Conservation (phyloP, 148 eudicot species). For the Fagopyrum esculentum region DNA sequence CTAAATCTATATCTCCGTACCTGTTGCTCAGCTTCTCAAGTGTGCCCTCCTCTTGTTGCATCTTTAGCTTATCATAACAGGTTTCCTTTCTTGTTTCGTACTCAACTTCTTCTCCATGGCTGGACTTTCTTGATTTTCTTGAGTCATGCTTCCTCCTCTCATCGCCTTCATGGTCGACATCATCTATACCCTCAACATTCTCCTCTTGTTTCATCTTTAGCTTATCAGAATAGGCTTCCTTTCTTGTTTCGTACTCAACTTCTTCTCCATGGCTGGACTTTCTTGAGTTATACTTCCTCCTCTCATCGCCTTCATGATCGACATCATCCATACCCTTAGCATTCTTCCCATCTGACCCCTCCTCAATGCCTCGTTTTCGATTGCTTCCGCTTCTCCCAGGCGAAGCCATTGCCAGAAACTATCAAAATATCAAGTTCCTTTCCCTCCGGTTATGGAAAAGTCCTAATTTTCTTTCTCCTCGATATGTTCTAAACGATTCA, state of each 20-base stretch:
- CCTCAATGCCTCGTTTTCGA: slow-evolving; percentile 32
- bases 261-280: slow-evolving; percentile 50
- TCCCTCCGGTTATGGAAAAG: background rate
- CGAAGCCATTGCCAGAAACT: slow-evolving; percentile 36
- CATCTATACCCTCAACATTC: slow-evolving; percentile 13
- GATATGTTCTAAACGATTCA: no score
- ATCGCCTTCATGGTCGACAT: slow-evolving; percentile 46
- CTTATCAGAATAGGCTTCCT: slow-evolving; percentile 47
- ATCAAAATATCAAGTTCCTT: background rate
- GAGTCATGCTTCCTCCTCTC: slow-evolving; percentile 28
- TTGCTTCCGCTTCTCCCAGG: slow-evolving; percentile 32
- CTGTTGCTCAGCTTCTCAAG: slow-evolving; percentile 72
- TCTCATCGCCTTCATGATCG: slow-evolving; percentile 49
- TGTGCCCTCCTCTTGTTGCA: slow-evolving; percentile 59
- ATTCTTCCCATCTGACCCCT: slow-evolving; percentile 31
- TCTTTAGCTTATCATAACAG: slow-evolving; percentile 41
- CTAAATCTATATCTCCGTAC: slow-evolving; percentile 73
- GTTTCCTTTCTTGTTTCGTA: slow-evolving; percentile 47
- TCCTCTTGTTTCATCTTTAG: slow-evolving; percentile 52
- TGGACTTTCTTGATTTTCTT: slow-evolving; percentile 46
- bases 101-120: slow-evolving; percentile 56
- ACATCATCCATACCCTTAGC: slow-evolving; percentile 37
- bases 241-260: slow-evolving; percentile 36
- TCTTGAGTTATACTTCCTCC: slow-evolving; percentile 50
- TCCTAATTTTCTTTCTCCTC: background rate